Evolutionary conservation across 306 rosid species (phyloP).

Genomic region (Ochetophila trinervis): DNA sequence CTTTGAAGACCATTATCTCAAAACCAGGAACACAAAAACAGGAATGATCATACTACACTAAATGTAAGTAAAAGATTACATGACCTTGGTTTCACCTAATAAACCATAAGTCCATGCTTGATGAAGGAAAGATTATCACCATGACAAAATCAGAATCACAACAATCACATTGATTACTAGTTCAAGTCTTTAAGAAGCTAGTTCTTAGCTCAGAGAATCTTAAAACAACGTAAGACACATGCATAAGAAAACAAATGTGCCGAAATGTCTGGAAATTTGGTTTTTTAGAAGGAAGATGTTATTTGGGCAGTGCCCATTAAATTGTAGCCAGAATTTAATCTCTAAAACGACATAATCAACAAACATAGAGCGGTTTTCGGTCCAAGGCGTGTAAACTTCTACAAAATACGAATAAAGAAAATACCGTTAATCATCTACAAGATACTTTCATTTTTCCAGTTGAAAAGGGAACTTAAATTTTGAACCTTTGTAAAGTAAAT

Average conservation of each 20-base stretch:
- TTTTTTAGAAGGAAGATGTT: neutral
- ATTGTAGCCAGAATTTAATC: neutral
- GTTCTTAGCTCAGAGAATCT: no score
- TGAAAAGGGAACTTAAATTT: conserved; percentile 2
- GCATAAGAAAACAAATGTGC: neutral
- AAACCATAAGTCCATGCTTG: neutral
- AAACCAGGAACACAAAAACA: neutral
- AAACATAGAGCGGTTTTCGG: neutral
- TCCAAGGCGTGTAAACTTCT: no score
- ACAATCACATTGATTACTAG: no score
- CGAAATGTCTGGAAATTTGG: conserved; percentile 14
- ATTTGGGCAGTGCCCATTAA: conserved; percentile 4
- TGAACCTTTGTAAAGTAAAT: neutral
- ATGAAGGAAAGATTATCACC: no score
- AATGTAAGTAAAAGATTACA: neutral
- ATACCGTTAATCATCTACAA: neutral
- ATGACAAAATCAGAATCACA: no score
- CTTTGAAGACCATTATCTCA: neutral
- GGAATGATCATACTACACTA: neutral
- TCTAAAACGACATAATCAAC: neutral
- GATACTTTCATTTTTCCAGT: neutral
- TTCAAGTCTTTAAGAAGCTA: no score
- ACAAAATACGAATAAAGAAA: neutral
- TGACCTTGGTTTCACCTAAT: neutral
- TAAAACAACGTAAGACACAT: no score